phyloP scores from a whole-genome alignment of 1,284 basidiomycete species.

The Cutaneotrichosporon sp. region DNA sequence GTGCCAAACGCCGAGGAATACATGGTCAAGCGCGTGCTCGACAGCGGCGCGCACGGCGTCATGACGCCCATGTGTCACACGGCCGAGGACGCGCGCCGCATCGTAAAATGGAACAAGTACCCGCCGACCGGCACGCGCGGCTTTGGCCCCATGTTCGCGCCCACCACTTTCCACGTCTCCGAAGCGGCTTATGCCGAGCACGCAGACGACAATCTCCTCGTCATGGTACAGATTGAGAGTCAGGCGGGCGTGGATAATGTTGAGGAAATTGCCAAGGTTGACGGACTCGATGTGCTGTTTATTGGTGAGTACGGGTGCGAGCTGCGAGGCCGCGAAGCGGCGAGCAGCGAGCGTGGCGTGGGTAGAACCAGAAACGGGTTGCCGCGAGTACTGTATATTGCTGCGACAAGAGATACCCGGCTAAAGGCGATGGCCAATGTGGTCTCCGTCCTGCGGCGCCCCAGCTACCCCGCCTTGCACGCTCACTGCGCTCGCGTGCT shows the following conservation, averaged over 20 bases:
- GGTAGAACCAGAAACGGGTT: background rate
- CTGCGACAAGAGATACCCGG: too few species aligned
- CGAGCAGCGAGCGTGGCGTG: background rate
- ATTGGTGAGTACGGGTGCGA: constrained; percentile 50
- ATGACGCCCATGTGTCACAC: constrained; percentile 33
- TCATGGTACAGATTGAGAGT: constrained; percentile 65
- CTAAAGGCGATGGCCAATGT: too few species aligned
- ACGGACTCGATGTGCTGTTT: constrained; percentile 60
- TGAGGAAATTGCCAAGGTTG: constrained; percentile 58
- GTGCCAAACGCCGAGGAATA: constrained; percentile 35
- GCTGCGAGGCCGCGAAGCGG: background rate
- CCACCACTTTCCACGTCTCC: constrained; percentile 14
- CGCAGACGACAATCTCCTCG: constrained; percentile 56
- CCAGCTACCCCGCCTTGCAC: background rate
- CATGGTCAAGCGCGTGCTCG: constrained; percentile 43
- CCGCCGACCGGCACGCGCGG: constrained; percentile 25
- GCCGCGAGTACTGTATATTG: too few species aligned
- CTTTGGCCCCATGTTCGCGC: constrained; percentile 22
- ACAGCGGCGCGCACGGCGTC: constrained; percentile 37
- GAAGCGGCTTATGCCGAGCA: constrained; percentile 53
- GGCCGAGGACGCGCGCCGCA: constrained; percentile 19
- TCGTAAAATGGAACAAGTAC: constrained; percentile 25
- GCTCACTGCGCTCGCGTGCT: background rate
- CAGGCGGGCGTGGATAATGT: constrained; percentile 58
- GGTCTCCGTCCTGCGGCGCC: too few species aligned